Evolutionary conservation across 192 early-diverging fungal genomes (phyloP).

Genomic region (Coemansia sp.): DNA sequence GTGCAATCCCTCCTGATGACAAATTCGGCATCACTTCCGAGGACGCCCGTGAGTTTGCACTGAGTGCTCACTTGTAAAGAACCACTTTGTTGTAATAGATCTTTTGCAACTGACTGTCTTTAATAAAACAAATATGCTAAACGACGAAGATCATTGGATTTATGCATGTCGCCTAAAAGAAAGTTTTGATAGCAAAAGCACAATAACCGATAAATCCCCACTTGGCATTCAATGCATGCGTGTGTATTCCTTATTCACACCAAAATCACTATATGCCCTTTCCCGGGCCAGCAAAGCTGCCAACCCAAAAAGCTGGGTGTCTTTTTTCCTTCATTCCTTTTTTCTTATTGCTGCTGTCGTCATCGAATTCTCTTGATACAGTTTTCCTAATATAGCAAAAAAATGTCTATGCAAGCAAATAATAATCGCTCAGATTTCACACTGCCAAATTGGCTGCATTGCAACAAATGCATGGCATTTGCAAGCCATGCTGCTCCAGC

Average conservation of each 20-base stretch:
- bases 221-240: no score
- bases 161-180: neutral
- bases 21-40: conserved; percentile 22
- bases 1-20: conserved; percentile 39
- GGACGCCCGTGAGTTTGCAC: conserved; percentile 21
- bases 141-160: neutral
- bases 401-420: conserved; percentile 5
- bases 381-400: conserved; percentile 1
- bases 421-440: neutral
- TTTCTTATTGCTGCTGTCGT: no score
- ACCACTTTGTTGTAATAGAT: neutral
- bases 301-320: no score
- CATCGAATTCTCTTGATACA: no score
- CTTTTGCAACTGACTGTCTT: neutral
- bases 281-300: no score
- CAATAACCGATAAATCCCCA: no score
- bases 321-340: no score
- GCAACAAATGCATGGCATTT: conserved; percentile 41
- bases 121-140: neutral
- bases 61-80: neutral
- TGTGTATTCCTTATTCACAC: no score
- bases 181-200: neutral
- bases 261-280: neutral
- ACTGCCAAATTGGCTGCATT: conserved; percentile 40
- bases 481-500: conserved; percentile 4